Conservation (phyloP, 495 filamentous ascomycete genomes). For the Darksidea phi region DNA sequence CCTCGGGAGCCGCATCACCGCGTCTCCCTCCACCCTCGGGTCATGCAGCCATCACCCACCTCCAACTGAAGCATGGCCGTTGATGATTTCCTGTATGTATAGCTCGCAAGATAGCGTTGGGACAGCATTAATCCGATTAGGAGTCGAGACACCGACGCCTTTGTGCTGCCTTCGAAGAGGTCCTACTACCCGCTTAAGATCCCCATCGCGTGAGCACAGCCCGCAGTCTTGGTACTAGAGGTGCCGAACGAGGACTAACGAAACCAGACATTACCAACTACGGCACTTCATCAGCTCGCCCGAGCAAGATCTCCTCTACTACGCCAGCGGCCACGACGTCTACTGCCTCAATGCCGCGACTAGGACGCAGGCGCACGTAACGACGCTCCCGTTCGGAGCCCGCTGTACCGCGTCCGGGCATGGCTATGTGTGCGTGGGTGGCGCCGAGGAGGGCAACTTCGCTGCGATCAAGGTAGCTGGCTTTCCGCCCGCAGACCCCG, state of each 20-base stretch:
- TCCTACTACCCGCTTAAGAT: constrained; percentile 75
- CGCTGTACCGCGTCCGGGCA: constrained; percentile 79
- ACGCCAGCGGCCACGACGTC: constrained; percentile 71
- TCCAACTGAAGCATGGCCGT: constrained; percentile 32
- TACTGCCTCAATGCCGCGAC: constrained; percentile 65
- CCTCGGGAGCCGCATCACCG: background rate
- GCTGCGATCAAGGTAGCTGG: constrained; percentile 66
- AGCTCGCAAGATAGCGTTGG: background rate
- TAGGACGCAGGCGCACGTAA: constrained; percentile 70
- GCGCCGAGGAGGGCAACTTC: constrained; percentile 77
- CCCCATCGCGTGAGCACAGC: constrained; percentile 60
- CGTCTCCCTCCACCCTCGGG: background rate
- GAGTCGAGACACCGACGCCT: constrained; percentile 57
- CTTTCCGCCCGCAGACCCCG: constrained; percentile 42
- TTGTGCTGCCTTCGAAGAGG: constrained; percentile 58
- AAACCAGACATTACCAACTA: constrained; percentile 79
- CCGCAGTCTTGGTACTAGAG: background rate
- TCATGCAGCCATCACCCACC: constrained; percentile 18
- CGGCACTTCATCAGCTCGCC: constrained; percentile 85
- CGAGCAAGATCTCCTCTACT: constrained; percentile 74
- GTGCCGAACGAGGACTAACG: background rate
- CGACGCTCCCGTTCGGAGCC: constrained; percentile 75
- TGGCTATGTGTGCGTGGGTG: constrained; percentile 88
- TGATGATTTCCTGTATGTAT: constrained; percentile 39
- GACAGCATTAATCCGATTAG: constrained; percentile 40